phyloP scores from a whole-genome alignment of 306 rosid genomes.

The Gleditsia sinensis region DNA sequence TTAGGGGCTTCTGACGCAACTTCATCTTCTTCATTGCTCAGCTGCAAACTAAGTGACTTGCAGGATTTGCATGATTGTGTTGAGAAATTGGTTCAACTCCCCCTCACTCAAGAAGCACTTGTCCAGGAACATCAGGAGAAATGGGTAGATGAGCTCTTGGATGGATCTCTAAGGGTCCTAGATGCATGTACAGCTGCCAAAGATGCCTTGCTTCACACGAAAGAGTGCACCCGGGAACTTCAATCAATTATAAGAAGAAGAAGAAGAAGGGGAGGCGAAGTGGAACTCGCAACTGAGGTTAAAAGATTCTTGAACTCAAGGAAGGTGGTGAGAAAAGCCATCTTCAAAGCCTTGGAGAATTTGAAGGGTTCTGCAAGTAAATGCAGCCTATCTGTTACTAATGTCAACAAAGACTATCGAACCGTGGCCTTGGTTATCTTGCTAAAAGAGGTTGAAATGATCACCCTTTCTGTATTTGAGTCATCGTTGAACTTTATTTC shows the following conservation, averaged over 20 bases:
- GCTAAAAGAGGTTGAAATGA: conserved; percentile 44
- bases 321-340: conserved; percentile 43
- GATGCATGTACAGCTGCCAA: conserved; percentile 42
- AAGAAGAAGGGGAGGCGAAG: conserved; percentile 34
- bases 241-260: conserved; percentile 42
- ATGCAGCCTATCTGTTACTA: neutral
- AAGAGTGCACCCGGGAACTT: conserved; percentile 38
- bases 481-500: conserved; percentile 40
- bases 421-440: conserved; percentile 19
- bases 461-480: conserved; percentile 30
- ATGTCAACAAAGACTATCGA: conserved; percentile 33
- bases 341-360: conserved; percentile 39
- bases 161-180: conserved; percentile 45
- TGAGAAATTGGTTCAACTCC: conserved; percentile 39
- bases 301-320: conserved; percentile 41
- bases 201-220: conserved; percentile 43
- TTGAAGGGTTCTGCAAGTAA: conserved; percentile 36
- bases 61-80: conserved; percentile 35
- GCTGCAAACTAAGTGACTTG: conserved; percentile 34
- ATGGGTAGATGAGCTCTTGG: conserved; percentile 44
- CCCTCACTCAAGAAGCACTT: conserved; percentile 36
- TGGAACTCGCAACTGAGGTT: conserved; percentile 30
- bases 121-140: conserved; percentile 33
- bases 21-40: conserved; percentile 27
- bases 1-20: conserved; percentile 28